phyloP scores from a whole-genome alignment of 148 eudicot species.

The Silene uniflora region DNA sequence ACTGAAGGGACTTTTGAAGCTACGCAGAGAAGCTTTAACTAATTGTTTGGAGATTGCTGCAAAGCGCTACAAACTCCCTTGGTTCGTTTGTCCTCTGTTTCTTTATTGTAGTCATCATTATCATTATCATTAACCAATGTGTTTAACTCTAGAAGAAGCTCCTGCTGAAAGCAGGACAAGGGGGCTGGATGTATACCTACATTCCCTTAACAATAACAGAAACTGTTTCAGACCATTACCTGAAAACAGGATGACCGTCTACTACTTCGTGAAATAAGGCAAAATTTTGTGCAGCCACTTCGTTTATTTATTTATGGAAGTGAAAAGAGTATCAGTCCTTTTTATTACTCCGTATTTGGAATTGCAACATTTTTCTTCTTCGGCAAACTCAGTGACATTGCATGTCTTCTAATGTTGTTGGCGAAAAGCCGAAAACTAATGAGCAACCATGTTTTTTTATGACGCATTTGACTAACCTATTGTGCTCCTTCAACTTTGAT shows the following conservation, averaged over 20 bases:
- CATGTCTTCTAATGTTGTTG: not conserved
- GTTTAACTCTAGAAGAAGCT: not conserved
- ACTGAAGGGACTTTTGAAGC: slow-evolving; percentile 55
- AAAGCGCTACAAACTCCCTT: slow-evolving; percentile 78
- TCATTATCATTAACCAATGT: not conserved
- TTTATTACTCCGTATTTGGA: not conserved
- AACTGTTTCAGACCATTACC: not conserved
- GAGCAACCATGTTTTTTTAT: not conserved
- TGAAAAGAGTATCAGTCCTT: not conserved
- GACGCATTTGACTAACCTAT: not conserved
- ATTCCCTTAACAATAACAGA: not conserved
- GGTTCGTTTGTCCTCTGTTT: slow-evolving; percentile 37
- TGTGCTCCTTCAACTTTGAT: not conserved
- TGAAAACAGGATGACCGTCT: not conserved
- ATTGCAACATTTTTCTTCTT: not conserved
- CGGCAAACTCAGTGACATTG: not conserved
- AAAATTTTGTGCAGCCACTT: not conserved
- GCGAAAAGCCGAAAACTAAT: not conserved
- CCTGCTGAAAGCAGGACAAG: not conserved
- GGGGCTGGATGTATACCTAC: not conserved
- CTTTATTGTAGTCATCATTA: not conserved
- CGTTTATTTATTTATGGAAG: not conserved
- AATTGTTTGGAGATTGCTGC: slow-evolving; percentile 86
- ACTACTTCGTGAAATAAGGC: not conserved
- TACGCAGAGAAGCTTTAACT: slow-evolving; percentile 73